Base-by-base conservation (phyloP, 768 basidiomycete species). In the Tylopilus felleus region DNA sequence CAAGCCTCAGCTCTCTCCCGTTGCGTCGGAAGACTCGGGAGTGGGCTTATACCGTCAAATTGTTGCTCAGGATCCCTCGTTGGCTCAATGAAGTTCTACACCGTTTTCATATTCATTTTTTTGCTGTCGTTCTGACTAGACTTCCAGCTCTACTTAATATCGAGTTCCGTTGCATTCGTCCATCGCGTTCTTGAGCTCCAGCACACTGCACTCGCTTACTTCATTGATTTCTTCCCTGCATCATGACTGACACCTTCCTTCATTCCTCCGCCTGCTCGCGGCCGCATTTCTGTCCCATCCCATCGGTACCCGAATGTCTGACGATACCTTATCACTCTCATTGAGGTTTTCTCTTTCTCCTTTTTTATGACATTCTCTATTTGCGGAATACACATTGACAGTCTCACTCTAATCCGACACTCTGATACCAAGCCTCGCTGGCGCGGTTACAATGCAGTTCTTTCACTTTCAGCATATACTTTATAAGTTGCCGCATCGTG, bases 41-140 rank as follows among this genome's bases (percentile, higher is more conserved):
- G 88, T 93, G 58, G 89, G 86, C 60, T 71, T 93, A 66, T 90
- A 91, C 75, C 85, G 88, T 57, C 86, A 89, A 70, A 82, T 92
- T 70, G 77, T 91, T 64, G 84, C 83, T 48, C 81, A 88, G 58
- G 86, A 91, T 65, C 84, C 84, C 39, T 82, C 85, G 57, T 74
- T 91, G 68, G 80, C 79, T 61, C 71, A 72, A 53, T 67, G 54
- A 68, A 55, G 35, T 58, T 51, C 42, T 33, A 35, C 31, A 47
- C 51, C n/a, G 45, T 43, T 47, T 33, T 29, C 9, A 23, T 28
- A 29, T 41, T 19, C 25, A 17, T 50, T 58, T 47, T 21, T 49
- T 57, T 49, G 27, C 42, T 49, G 47, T 54, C 42, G 33, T 52
- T 46, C 38, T 52, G 41, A 35, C 58, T 65, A 65, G 62, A 67